phyloP scores from a whole-genome alignment of 129 eudicot genomes.

The Solidago caesia region DNA sequence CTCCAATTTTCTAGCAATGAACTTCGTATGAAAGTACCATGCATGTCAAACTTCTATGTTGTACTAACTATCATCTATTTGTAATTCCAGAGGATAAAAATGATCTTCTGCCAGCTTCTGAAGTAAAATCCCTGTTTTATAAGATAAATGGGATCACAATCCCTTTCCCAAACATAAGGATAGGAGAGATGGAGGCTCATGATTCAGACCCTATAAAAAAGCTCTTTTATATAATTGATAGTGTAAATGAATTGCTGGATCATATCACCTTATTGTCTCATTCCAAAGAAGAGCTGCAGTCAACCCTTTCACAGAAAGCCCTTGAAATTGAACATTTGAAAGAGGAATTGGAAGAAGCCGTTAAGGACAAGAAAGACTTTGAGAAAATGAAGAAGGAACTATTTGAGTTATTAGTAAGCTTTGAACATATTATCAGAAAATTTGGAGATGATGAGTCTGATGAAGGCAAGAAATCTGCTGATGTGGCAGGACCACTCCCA shows the following conservation, averaged over 20 bases:
- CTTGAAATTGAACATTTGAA: conserved; percentile 55
- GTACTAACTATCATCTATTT: conserved; percentile 12
- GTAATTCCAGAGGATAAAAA: conserved; percentile 50
- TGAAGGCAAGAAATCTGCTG: conserved; percentile 15
- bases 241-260: conserved; percentile 34
- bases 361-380: conserved; percentile 32
- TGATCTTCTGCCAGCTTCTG: conserved; percentile 45
- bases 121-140: conserved; percentile 40
- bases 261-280: conserved; percentile 42
- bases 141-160: conserved; percentile 48
- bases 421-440: conserved; percentile 44
- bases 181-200: conserved; percentile 37
- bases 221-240: conserved; percentile 55
- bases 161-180: conserved; percentile 34
- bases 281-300: conserved; percentile 49
- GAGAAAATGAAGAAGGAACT: conserved; percentile 43
- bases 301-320: conserved; percentile 42
- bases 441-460: conserved; percentile 44
- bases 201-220: conserved; percentile 42
- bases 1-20: background rate
- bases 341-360: conserved; percentile 41
- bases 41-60: background rate
- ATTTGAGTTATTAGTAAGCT: conserved; percentile 41
- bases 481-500: conserved; percentile 35
- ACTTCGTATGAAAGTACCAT: background rate